Percentiles rank a stretch among this genome's conserved stretches.
Evolutionary conservation across 2,329 filamentous ascomycete species (phyloP).

Genomic region (Furcasterigmium sp.): DNA sequence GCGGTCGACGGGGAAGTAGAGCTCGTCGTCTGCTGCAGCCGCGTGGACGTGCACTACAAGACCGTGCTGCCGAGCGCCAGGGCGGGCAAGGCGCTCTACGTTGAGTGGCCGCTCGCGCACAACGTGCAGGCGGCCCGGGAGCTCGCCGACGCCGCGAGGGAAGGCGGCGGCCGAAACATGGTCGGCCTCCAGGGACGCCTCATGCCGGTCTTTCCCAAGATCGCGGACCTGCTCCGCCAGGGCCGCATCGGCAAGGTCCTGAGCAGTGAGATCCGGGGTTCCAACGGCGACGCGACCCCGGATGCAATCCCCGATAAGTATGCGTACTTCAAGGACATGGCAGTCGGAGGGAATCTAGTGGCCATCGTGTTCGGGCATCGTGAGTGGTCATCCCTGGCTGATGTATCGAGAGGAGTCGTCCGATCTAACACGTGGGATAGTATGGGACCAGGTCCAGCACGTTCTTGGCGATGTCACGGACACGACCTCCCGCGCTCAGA

Average conservation of each 20-base stretch:
- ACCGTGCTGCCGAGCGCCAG: constrained; percentile 39
- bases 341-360: constrained; percentile 38
- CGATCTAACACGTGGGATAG: no score
- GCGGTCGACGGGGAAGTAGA: constrained; percentile 45
- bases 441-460: constrained; percentile 5
- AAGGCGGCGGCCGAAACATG: constrained; percentile 27
- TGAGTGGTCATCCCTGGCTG: no score
- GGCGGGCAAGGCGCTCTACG: constrained; percentile 47
- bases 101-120: constrained; percentile 54
- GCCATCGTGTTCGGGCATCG: constrained; percentile 37
- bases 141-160: constrained; percentile 27
- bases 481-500: constrained; percentile 22
- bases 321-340: constrained; percentile 42
- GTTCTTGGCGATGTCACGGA: constrained; percentile 4
- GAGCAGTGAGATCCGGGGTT: constrained; percentile 39
- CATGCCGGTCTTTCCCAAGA: constrained; percentile 34
- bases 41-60: constrained; percentile 46
- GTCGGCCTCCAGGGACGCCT: constrained; percentile 47
- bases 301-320: constrained; percentile 25
- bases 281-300: constrained; percentile 28
- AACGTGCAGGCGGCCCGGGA: constrained; percentile 33
- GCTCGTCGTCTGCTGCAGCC: constrained; percentile 48
- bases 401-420: no score
- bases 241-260: constrained; percentile 47
- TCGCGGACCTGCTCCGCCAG: constrained; percentile 36